Conservation (phyloP, 805 yeast species). For the Candida oleophila region DNA sequence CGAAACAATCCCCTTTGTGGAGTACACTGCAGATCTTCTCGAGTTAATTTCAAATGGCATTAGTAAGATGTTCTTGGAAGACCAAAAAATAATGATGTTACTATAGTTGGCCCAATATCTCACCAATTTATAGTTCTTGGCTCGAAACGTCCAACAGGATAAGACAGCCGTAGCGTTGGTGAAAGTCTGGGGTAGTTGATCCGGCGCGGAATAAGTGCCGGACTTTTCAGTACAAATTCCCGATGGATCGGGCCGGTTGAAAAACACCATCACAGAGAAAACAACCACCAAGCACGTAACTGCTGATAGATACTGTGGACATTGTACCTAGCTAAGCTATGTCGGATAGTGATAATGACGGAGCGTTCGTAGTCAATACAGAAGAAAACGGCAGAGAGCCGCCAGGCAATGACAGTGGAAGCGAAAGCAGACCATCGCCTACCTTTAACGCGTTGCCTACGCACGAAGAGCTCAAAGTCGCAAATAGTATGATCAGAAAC, state of each 20-base stretch:
- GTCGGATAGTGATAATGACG: not conserved
- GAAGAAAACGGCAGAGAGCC: not conserved
- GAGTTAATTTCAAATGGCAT: constrained; percentile 39
- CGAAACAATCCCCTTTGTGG: constrained; percentile 69
- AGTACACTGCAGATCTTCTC: constrained; percentile 72
- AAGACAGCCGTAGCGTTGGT: no score
- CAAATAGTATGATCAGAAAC: constrained; percentile 10
- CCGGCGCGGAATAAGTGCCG: no score
- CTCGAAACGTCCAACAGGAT: no score
- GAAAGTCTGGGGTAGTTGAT: no score
- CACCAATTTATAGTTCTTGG: no score
- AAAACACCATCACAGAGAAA: no score
- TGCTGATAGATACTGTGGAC: not conserved
- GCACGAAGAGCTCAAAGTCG: constrained; percentile 1
- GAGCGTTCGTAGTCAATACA: not conserved
- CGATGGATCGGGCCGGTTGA: no score
- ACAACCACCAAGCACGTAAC: not conserved
- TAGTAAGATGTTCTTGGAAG: no score
- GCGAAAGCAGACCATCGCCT: not conserved
- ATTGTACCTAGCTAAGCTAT: not conserved
- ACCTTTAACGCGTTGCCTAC: not conserved
- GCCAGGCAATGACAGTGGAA: not conserved
- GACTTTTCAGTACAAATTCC: no score
- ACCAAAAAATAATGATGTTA: no score
- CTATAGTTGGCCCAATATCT: no score